Conservation (phyloP, 305 asterid species). For the Fraxinus paxiana region DNA sequence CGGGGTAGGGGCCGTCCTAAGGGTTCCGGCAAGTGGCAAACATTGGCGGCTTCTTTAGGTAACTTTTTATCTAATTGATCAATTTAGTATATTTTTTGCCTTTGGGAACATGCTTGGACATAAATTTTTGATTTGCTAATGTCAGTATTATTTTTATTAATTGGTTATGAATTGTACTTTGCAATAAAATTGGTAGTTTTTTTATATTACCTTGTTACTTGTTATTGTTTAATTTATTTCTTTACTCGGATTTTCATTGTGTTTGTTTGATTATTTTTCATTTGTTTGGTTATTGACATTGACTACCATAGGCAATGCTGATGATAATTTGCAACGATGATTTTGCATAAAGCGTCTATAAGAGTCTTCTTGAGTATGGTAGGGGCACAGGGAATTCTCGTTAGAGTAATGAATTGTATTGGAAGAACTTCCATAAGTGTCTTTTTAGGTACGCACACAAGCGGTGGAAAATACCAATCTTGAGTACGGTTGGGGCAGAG, state of each 20-base stretch:
- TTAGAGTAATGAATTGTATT: not conserved
- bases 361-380: not conserved
- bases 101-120: not conserved
- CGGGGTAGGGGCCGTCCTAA: slow-evolving; percentile 38
- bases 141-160: not conserved
- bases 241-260: not conserved
- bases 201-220: not conserved
- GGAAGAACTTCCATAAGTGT: not conserved
- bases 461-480: not conserved
- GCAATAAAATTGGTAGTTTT: not conserved
- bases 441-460: not conserved
- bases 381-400: not conserved
- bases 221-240: not conserved
- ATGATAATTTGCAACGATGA: not conserved
- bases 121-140: not conserved
- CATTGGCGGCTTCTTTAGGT: slow-evolving; percentile 29
- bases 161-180: not conserved
- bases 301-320: not conserved
- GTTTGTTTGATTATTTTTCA: not conserved
- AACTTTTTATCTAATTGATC: not conserved
- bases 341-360: not conserved
- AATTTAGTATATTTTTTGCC: not conserved
- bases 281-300: not conserved
- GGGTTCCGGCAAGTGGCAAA: slow-evolving; percentile 42
- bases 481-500: not conserved